Evolutionary conservation across 2,329 filamentous ascomycete species (phyloP), one percentile per base, ranked within the genome.

Genomic region (Helminthosporium solani): DNA sequence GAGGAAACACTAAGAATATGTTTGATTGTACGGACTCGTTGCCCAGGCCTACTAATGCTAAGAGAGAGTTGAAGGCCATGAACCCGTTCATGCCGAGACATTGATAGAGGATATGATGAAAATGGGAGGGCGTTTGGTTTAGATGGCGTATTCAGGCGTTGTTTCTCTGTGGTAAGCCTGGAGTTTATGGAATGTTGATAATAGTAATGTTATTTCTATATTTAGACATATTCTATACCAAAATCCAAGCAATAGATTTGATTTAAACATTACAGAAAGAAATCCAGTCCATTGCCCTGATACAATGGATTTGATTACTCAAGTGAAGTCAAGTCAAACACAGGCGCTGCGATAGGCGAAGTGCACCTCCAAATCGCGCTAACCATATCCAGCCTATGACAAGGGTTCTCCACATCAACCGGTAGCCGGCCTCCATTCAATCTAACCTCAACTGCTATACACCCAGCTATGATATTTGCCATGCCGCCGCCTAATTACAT

Each of bases 21-120:
- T 25, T 44, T 4, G 61, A 64, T 28, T 64, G 59, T 37, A 63
- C 61, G 0, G 36, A 47, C 27, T 42, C 47, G 12, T 40, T 63
- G 27, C 59, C 59, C 3, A 42, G 33, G 41, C 31, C 40, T 2
- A 60, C 54, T 3, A 56, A 53, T 33, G 25, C 34, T 14, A 57
- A 56, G 51, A 56, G 58, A 38, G 54, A 63, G 41, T 35, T 57
- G 18, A 53, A 40, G 37, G 49, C 35, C 9, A 47, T 52, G 35
- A 40, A 42, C n/a, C 42, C 45, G 14, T 47, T 47, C 19, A 46
- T 30, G 38, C 37, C 46, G 7, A 44, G 46, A 33, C 20, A 49
- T 18, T 49, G 38, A 49, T 33, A 23, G 9, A 21, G 14, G 18
- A 21, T 35, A 18, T 18, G 16, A 25, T 42, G 7, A 12, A 7